Percentiles rank a stretch among this genome's conserved stretches.
These are phyloP conservation scores for Yarrowia osloensis DNA, from an alignment of 805 yeast genomes.

Conservation along the genomic window DNA sequence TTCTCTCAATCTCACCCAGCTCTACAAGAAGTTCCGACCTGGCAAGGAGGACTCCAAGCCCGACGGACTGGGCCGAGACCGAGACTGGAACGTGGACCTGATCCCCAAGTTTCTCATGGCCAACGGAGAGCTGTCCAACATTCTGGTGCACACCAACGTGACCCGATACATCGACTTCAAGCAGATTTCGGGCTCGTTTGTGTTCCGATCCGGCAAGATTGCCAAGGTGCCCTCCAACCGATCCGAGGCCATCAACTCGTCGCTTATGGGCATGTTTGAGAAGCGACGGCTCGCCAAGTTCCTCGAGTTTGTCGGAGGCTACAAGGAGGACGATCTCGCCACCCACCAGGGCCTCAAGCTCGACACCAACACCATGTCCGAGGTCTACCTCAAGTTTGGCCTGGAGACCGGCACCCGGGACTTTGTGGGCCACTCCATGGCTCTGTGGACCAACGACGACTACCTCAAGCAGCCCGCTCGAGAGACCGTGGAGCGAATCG, in stretches of 20 bases:
- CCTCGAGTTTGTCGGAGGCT: slow-evolving; percentile 80
- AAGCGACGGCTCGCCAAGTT: slow-evolving; percentile 93
- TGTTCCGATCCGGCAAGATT: slow-evolving; percentile 83
- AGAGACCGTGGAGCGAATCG: slow-evolving; percentile 83
- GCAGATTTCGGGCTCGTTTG: slow-evolving; percentile 94
- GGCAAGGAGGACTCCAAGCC: slow-evolving; percentile 59
- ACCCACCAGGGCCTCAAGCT: slow-evolving; percentile 84
- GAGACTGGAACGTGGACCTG: slow-evolving; percentile 97
- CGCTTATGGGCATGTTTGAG: slow-evolving; percentile 94
- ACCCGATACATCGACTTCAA: slow-evolving; percentile 95
- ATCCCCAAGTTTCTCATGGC: slow-evolving; percentile 98
- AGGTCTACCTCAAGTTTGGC: slow-evolving; percentile 84
- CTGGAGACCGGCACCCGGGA: slow-evolving; percentile 91
- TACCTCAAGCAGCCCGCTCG: slow-evolving; percentile 87
- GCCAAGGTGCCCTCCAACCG: slow-evolving; percentile 95
- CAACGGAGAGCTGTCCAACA: slow-evolving; percentile 94
- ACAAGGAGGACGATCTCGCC: slow-evolving; percentile 71
- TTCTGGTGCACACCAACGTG: slow-evolving; percentile 92
- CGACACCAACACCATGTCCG: slow-evolving; percentile 88
- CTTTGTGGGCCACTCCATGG: slow-evolving; percentile 98
- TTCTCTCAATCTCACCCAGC: slow-evolving; percentile 46
- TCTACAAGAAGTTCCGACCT: slow-evolving; percentile 86
- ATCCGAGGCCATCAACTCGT: slow-evolving; percentile 84
- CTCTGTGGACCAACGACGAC: slow-evolving; percentile 89
- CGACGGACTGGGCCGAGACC: slow-evolving; percentile 76